These are phyloP conservation scores for Aspergillus brasiliensis DNA, from an alignment of 2,329 filamentous ascomycete species.

Conservation along the genomic window DNA sequence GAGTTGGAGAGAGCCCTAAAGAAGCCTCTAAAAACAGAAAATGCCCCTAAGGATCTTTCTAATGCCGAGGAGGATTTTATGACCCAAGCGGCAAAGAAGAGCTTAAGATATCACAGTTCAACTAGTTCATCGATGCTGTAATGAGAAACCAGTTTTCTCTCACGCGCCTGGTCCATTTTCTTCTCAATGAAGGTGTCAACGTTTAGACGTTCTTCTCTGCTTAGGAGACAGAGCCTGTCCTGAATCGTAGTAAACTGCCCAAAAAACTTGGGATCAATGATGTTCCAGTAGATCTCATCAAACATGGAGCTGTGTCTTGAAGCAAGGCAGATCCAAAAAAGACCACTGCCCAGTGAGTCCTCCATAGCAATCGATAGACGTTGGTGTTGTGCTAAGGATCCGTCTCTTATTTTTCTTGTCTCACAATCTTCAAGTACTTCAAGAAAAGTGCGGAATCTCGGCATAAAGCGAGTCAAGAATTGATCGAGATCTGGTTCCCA, in stretches of 20 bases:
- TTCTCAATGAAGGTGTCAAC: slow-evolving; percentile 26
- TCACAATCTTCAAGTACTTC: slow-evolving; percentile 29
- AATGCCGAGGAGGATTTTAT: no score
- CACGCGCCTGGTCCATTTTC: slow-evolving; percentile 28
- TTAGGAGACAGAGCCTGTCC: slow-evolving; percentile 25
- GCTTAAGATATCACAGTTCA: no score
- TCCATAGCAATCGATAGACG: slow-evolving; percentile 28
- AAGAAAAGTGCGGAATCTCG: slow-evolving; percentile 27
- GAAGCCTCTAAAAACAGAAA: no score
- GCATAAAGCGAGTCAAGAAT: slow-evolving; percentile 27
- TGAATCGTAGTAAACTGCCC: slow-evolving; percentile 28
- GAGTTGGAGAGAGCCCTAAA: no score
- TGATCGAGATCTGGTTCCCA: slow-evolving; percentile 29
- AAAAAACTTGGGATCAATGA: slow-evolving; percentile 29
- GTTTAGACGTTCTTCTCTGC: slow-evolving; percentile 24
- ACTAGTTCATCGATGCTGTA: slow-evolving; percentile 26
- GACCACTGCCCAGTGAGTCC: slow-evolving; percentile 26
- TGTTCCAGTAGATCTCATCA: slow-evolving; percentile 35
- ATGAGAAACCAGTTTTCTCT: slow-evolving; percentile 21
- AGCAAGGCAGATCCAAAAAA: slow-evolving; percentile 34
- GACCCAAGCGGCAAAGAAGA: no score
- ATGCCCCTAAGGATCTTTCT: no score
- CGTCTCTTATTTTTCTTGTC: slow-evolving; percentile 19
- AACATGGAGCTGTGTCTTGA: slow-evolving; percentile 29
- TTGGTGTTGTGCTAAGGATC: slow-evolving; percentile 20